Evolutionary conservation across 805 yeast species (phyloP), one percentile per base, ranked within the genome.

Genomic region (Tetrapisispora iriomotensis): DNA sequence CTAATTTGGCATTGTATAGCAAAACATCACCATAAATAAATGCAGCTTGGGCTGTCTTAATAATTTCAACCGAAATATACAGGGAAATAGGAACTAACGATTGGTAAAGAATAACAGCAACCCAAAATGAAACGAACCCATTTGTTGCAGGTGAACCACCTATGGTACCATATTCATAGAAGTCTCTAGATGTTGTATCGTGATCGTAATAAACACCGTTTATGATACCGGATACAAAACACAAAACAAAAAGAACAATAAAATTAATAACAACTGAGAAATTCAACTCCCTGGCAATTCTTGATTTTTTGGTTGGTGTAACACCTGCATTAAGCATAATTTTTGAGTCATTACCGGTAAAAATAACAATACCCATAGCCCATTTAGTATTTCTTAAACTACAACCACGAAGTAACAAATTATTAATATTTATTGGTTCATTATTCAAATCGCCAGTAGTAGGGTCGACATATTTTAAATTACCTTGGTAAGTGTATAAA

Each of bases 1-100:
- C 92, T 43, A 83, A 61, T 40, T 61, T 69, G 30, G 70, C 75
- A 51, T 81, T 77, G 56, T 82, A 83, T 77, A 83, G 73, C 37
- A 71, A 62, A 25, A 77, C 75, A 60, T 83, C 94, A 3, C 85
- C 77, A 51, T 77, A 80, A 40, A 83, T 83, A 66, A 83, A 83
- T 45, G 69, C 81, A 0, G 92, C 92, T 54, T 83, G 94, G 0
- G 82, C 79, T 0, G 92, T 80, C 56, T 83, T 83, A 55, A 83
- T 79, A 52, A 83, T 82, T 64, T 83, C 94, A 50, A 83, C 75
- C 38, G 94, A 79, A 46, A 83, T 81, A 60, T 83, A 83, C 45
- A 83, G 67, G 0, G 94, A 83, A 46, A 83, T 83, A 1, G 94
- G 94, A 39, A 83, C 87, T 63, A 83, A 68, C 0, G 90, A 77